Base-by-base conservation (phyloP, 2,329 filamentous ascomycete genomes). In the Stagonosporopsis chrysanthemi region DNA sequence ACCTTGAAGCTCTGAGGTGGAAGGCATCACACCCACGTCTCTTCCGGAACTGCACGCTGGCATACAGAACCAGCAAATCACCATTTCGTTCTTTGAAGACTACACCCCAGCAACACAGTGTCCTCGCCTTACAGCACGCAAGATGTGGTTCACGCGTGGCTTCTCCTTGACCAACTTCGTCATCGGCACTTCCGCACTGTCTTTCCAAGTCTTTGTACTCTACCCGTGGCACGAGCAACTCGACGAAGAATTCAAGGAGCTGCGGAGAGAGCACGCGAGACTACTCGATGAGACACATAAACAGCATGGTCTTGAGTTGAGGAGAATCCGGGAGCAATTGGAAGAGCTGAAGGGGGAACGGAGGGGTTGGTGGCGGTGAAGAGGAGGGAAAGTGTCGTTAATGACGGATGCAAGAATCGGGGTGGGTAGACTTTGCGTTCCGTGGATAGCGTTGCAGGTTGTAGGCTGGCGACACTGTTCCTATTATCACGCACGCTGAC, bases 141-240 rank as follows among this genome's bases (percentile, higher is more conserved):
- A 1, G 4, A 81, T 82, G 78, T 56, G 80, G 22, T 75, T 83
- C 55, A 81, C 81, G 0, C 81, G 82, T 58, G 73, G 78, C 19
- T 79, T 88, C 61, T 87, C 86, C 11, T 64, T 88, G 60, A 87
- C 85, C 59, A 88, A 90, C 77, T 90, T 90, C 69, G 69, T 83
- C 61, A 85, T 90, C 58, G 88, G 86, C 50, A 82, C 82, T 28
- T 88, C 86, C 4, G 88, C 88, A 0, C 80, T 90, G 31, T 80
- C 79, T 33, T 90, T 90, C 73, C 87, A 90, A 75, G 85, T 89
- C 46, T 87, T 86, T 64, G 88, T 90, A 36, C 79, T 90, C 11
- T 90, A 90, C 73, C 88, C 88, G 1, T 90, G 87, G 87, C 87
- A 90, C 74, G 82, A 88, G 66, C 79, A 88, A 68, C 77, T 90